Evolutionary conservation across 2,329 filamentous ascomycete species (phyloP).

Genomic region (Emergomyces africanus): DNA sequence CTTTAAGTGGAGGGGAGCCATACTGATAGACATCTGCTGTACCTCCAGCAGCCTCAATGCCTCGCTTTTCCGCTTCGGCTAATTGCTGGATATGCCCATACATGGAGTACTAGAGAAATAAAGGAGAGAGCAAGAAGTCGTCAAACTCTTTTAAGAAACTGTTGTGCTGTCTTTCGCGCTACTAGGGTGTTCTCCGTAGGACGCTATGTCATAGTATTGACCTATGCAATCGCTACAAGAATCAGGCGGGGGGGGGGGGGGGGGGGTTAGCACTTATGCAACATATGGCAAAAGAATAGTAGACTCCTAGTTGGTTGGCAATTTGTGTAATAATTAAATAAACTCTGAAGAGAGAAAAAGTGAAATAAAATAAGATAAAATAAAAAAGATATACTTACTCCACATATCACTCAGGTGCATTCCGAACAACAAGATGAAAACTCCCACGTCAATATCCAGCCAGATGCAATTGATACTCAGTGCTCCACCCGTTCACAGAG

Average conservation of each 20-base stretch:
- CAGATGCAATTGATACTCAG: neutral
- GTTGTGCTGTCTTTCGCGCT: neutral
- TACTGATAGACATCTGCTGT: constrained; percentile 71
- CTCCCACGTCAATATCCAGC: neutral
- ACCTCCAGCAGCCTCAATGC: constrained; percentile 79
- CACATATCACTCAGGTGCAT: neutral
- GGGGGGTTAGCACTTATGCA: neutral
- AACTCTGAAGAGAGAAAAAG: no score
- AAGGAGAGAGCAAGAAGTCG: neutral
- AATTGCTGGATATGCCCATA: constrained; percentile 64
- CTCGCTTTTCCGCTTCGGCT: constrained; percentile 81
- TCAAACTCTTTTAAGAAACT: neutral
- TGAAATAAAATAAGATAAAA: neutral
- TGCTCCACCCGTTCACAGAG: neutral
- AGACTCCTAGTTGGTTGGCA: neutral
- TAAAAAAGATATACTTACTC: neutral
- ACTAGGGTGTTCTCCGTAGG: neutral
- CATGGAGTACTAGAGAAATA: constrained; percentile 44
- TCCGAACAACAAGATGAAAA: neutral
- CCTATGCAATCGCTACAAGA: neutral
- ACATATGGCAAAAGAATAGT: neutral
- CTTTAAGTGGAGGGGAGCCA: no score
- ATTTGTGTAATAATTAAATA: no score
- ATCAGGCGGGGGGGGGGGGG: neutral
- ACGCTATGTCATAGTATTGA: no score